These are phyloP conservation scores for Yamadazyma sp. DNA, from an alignment of 1,139 yeast species.

Conservation along the genomic window DNA sequence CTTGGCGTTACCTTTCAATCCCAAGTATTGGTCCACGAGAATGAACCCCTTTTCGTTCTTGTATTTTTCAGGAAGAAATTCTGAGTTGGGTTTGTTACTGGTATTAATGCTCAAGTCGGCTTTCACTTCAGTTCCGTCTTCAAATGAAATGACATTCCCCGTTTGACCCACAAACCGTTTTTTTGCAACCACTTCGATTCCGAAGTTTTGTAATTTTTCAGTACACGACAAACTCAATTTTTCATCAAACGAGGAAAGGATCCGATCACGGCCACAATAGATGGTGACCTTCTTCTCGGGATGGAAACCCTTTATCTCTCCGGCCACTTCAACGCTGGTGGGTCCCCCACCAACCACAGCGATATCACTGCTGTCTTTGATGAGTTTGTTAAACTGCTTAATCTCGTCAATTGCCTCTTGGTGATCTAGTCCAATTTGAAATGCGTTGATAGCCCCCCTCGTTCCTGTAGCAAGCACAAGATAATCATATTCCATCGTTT, in stretches of 20 bases:
- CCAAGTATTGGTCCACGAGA: slow-evolving; percentile 24
- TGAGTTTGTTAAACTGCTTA: slow-evolving; percentile 14
- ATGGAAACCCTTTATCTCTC: slow-evolving; percentile 29
- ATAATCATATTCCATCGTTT: slow-evolving; percentile 24
- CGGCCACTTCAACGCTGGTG: slow-evolving; percentile 42
- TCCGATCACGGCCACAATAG: slow-evolving; percentile 27
- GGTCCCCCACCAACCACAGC: slow-evolving; percentile 43
- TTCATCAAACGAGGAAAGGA: slow-evolving; percentile 20
- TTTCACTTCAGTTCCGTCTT: slow-evolving; percentile 17
- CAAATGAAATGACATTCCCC: slow-evolving; percentile 10
- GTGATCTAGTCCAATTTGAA: slow-evolving; percentile 24
- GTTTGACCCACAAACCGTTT: slow-evolving; percentile 7
- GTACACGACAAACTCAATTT: slow-evolving; percentile 17
- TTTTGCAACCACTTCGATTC: slow-evolving; percentile 28
- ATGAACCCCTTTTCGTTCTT: slow-evolving; percentile 23
- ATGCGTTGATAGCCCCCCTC: slow-evolving; percentile 21
- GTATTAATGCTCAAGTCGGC: slow-evolving; percentile 34
- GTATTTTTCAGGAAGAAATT: slow-evolving; percentile 13
- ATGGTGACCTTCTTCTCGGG: slow-evolving; percentile 23
- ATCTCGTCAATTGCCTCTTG: slow-evolving; percentile 17
- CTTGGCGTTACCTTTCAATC: slow-evolving; percentile 22
- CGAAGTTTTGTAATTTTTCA: slow-evolving; percentile 21
- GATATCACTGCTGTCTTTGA: slow-evolving; percentile 23
- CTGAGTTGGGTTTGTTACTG: slow-evolving; percentile 18
- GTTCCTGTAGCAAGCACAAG: slow-evolving; percentile 37